Evolutionary conservation across 371 early-diverging fungal species (phyloP), one percentile per base, ranked within the genome.

Genomic region (Actinomucor elegans): DNA sequence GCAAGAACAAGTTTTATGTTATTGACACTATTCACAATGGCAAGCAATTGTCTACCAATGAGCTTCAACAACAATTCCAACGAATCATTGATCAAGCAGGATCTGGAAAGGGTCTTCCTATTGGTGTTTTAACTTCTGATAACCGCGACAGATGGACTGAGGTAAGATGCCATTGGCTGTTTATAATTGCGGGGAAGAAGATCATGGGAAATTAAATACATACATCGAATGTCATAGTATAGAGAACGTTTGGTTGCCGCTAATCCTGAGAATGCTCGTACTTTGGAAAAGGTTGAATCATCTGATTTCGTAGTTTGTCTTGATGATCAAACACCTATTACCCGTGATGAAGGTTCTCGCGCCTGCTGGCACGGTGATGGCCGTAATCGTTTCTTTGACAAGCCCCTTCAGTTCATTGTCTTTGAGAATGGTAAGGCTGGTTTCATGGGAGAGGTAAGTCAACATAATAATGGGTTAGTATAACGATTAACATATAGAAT

Each of bases 371-470:
- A 92, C 52, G 96, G 94, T 32, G 87, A 94, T 66, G 97, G 94
- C 27, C 83, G 86, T 53, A 97, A 97, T 80, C 87, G 97, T 48
- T 95, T 85, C 83, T 95, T 87, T 68, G 97, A 97, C 79, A 96
- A 96, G 74, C 77, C 92, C 15, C 74, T 90, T 47, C 94, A 96
- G 75, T 93, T 97, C 52, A 89, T 96, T 67, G 89, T 96, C 35
- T 94, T 89, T 72, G 95, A 94, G 31, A 96, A 98, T 75, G 97
- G 96, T 59, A 92, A 88, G 71, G 94, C 96, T 45, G 98, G 96
- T 29, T 94, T 96, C 82, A 82, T 84, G 51, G 96, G 92, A 49
- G 98, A 98, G 65, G 75, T 75, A 69, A 58, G 40, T n/a, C n/a
- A n/a, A n/a, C n/a, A n/a, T n/a, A n/a, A 32, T 23, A 14, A 23